Conservation (phyloP, 2,329 filamentous ascomycete species). For the Mycosphaerella sp. region DNA sequence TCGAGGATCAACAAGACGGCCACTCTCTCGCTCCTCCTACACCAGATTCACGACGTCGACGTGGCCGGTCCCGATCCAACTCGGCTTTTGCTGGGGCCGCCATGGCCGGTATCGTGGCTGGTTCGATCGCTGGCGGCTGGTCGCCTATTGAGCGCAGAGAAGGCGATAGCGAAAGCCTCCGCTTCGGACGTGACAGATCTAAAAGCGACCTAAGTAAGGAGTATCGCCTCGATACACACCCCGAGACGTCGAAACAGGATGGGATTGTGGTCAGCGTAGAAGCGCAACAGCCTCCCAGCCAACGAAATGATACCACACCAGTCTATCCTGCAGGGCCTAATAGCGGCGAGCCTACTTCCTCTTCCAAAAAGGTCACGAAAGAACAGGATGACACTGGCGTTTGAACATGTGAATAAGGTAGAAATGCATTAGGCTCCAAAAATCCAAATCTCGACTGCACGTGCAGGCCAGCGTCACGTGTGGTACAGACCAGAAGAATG, state of each 20-base stretch:
- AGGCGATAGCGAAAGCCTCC: conserved; percentile 30
- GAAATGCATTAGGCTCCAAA: no score
- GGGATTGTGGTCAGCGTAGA: conserved; percentile 40
- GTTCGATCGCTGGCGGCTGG: conserved; percentile 65
- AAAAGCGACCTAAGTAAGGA: conserved; percentile 29
- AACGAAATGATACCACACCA: conserved; percentile 40
- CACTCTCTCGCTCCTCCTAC: conserved; percentile 43
- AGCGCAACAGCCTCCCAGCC: conserved; percentile 37
- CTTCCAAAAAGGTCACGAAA: conserved; percentile 32
- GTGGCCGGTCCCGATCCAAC: conserved; percentile 62
- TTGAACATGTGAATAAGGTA: conserved; percentile 20
- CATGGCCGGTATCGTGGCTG: conserved; percentile 77
- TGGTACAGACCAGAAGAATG: no score
- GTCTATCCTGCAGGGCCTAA: conserved; percentile 40
- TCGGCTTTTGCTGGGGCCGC: conserved; percentile 69
- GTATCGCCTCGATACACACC: conserved; percentile 44
- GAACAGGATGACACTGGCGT: conserved; percentile 21
- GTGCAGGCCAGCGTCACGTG: no score
- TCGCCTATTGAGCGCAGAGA: conserved; percentile 57
- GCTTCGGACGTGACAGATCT: conserved; percentile 26
- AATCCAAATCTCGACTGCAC: no score
- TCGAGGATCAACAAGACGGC: conserved; percentile 35
- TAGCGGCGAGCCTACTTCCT: conserved; percentile 35
- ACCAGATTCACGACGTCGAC: conserved; percentile 51
- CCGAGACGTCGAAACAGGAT: conserved; percentile 45